Conservation (phyloP, 2,329 filamentous ascomycete genomes). For the Paecilomyces formosus region DNA sequence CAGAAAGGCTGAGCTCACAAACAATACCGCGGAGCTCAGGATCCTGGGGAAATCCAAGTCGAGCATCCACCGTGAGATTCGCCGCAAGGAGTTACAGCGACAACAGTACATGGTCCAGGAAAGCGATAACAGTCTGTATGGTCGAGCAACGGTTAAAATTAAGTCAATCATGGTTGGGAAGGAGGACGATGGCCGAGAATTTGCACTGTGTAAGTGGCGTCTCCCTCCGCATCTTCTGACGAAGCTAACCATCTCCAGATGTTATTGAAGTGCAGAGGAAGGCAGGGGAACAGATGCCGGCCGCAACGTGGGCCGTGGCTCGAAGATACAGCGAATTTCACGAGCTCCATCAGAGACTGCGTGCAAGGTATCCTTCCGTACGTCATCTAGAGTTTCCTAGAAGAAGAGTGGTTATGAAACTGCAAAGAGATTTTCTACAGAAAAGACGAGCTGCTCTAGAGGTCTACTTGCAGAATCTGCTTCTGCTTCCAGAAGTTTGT, state of each 20-base stretch:
- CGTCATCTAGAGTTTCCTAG: slow-evolving; percentile 86
- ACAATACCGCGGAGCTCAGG: slow-evolving; percentile 86
- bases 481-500: slow-evolving; percentile 86
- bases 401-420: slow-evolving; percentile 87
- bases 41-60: slow-evolving; percentile 91
- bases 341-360: slow-evolving; percentile 83
- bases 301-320: slow-evolving; percentile 90
- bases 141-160: slow-evolving; percentile 80
- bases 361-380: slow-evolving; percentile 78
- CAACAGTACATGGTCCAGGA: slow-evolving; percentile 98
- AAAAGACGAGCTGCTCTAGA: slow-evolving; percentile 80
- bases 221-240: neutral
- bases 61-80: slow-evolving; percentile 84
- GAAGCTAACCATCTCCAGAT: slow-evolving; percentile 40
- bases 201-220: slow-evolving; percentile 62
- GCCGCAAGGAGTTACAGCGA: slow-evolving; percentile 87
- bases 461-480: slow-evolving; percentile 71
- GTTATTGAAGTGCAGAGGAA: slow-evolving; percentile 85
- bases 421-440: slow-evolving; percentile 91
- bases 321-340: slow-evolving; percentile 95
- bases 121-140: slow-evolving; percentile 94
- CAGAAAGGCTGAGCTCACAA: slow-evolving; percentile 90
- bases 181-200: slow-evolving; percentile 89
- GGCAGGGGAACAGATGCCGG: slow-evolving; percentile 90
- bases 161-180: slow-evolving; percentile 87